These are phyloP conservation scores for Xylaria sp. DNA, from an alignment of 2,329 filamentous ascomycete genomes.

Conservation along the genomic window DNA sequence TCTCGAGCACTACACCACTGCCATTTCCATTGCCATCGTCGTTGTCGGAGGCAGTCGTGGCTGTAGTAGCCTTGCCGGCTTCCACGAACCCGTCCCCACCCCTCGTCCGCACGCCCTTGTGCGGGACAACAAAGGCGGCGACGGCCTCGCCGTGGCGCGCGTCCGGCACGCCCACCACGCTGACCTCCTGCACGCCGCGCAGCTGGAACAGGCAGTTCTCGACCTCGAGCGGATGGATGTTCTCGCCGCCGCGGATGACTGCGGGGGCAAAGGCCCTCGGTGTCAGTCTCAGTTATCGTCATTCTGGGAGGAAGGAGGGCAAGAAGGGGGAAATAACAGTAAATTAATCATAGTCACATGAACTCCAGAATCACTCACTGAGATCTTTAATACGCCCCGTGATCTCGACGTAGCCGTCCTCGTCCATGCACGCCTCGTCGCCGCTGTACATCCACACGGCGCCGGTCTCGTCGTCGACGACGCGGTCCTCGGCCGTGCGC, in stretches of 20 bases:
- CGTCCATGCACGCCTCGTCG: conserved; percentile 89
- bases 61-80: conserved; percentile 39
- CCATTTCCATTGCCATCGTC: not conserved
- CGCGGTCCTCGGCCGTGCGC: conserved; percentile 74
- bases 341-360: no score
- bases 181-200: conserved; percentile 75
- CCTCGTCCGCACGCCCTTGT: conserved; percentile 49
- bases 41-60: conserved; percentile 17
- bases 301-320: not conserved
- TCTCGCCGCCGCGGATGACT: conserved; percentile 91
- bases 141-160: conserved; percentile 87
- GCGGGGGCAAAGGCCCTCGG: no score
- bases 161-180: conserved; percentile 86
- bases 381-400: conserved; percentile 94
- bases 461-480: conserved; percentile 38
- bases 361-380: conserved; percentile 57
- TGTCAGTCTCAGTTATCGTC: not conserved
- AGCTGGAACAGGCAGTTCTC: conserved; percentile 85
- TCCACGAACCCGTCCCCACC: conserved; percentile 41
- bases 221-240: conserved; percentile 92
- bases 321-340: not conserved
- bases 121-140: conserved; percentile 79
- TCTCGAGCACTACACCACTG: conserved; percentile 54
- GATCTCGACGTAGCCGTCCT: conserved; percentile 84
- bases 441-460: conserved; percentile 89